Evolutionary conservation across 2,329 filamentous ascomycete genomes (phyloP), one percentile per base, ranked within the genome.

Genomic region (Mollisiaceae sp.): DNA sequence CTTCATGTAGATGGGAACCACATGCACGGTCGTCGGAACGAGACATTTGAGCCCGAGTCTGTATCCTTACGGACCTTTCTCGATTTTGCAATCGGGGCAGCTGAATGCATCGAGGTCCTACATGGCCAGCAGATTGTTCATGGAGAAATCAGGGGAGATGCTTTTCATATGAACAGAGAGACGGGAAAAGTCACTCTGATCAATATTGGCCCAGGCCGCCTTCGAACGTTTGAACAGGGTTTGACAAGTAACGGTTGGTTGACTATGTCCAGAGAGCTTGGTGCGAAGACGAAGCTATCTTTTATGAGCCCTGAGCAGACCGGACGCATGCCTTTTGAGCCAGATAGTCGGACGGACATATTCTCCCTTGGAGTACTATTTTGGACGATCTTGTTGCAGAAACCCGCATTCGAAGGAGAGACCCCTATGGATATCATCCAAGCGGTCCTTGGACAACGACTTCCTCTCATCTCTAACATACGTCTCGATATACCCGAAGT

Each of bases 271-370:
- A 90, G 91, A 65, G 92, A 97, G 76, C 79, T 93, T 9, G 94
- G 94, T 2, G 91, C 93, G 43, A 93, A 93, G 78, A 90, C 94
- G 75, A 97, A 97, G 78, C 82, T 98, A 32, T 88, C 94, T 60
- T 97, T 93, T 75, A 96, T 97, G 75, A 94, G 93, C 56, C 94
- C 94, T 0, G 94, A 98, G 76, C 94, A 97, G 80, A 97, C 94
- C 1, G 94, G 94, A 15, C 89, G 94, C 22, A 91, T 97, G 85
- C 92, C 93, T 2, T 93, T 91, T 4, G 93, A 97, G 77, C 94
- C 94, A 1, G 94, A 97, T 78, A 92, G 87, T 54, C 88, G 94
- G 50, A 97, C 94, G 14, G 94, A 98, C 77, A 96, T 97, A 43
- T 97, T 97, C 79, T 94, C 92, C 0, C 82, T 97, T 0, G 94